A percentile compares a stretch with the other conserved stretches of the same genome.
These are phyloP conservation scores for Phyllosticta citribraziliensis DNA, from an alignment of 2,329 filamentous ascomycete species.

Conservation along the genomic window DNA sequence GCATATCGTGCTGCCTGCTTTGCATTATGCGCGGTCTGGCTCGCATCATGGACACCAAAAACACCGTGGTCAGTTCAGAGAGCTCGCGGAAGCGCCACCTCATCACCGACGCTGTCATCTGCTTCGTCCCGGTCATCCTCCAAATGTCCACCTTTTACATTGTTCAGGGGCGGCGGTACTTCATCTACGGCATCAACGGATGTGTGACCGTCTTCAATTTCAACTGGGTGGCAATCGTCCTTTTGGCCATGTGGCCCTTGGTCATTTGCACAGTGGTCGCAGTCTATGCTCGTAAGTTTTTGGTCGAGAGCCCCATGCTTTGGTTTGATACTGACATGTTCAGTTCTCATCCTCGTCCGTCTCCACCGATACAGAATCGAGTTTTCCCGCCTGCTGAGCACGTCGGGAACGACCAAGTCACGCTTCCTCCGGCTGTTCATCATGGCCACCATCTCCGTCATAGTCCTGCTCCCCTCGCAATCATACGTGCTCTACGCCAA, in stretches of 20 bases:
- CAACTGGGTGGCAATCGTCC: conserved; percentile 48
- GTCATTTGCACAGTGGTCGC: conserved; percentile 43
- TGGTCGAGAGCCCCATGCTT: not conserved
- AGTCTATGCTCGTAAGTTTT: conserved; percentile 48
- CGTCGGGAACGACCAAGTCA: conserved; percentile 45
- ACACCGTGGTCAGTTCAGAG: conserved; percentile 41
- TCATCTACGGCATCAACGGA: conserved; percentile 48
- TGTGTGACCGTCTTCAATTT: conserved; percentile 45
- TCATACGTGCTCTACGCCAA: conserved; percentile 37
- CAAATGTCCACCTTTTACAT: conserved; percentile 49
- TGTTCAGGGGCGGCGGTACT: conserved; percentile 50
- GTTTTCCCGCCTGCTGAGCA: conserved; percentile 46
- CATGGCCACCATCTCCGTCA: conserved; percentile 42
- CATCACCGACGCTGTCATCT: conserved; percentile 45
- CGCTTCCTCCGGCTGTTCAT: conserved; percentile 54
- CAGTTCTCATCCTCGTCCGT: conserved; percentile 51
- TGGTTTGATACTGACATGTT: not conserved
- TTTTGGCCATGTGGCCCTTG: conserved; percentile 47
- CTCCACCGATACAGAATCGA: conserved; percentile 50
- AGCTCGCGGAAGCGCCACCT: conserved; percentile 38
- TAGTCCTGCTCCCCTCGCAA: conserved; percentile 45
- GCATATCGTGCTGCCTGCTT: conserved; percentile 41
- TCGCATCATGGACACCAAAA: conserved; percentile 49
- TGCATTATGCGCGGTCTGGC: conserved; percentile 54
- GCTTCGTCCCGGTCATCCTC: conserved; percentile 45